Evolutionary conservation across 352 stramenopile genomes (phyloP).

Genomic region (Plasmopara viticola): DNA sequence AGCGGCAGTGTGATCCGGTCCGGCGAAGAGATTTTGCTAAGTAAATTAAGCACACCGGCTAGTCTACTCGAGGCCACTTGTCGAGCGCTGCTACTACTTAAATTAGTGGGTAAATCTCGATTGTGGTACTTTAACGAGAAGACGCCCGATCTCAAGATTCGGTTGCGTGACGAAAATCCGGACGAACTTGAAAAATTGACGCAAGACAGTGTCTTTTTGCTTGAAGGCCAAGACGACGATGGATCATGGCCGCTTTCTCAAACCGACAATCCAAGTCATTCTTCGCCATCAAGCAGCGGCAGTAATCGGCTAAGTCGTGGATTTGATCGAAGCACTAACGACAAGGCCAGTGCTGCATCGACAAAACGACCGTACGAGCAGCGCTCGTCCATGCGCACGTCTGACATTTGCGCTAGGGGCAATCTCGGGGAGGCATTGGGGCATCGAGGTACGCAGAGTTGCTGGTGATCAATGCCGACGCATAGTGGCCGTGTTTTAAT

Average conservation of each 20-base stretch:
- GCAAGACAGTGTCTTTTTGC: constrained; percentile 70
- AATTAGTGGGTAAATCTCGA: constrained; percentile 61
- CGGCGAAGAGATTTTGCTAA: constrained; percentile 74
- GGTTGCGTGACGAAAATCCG: constrained; percentile 37
- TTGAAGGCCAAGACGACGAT: constrained; percentile 82
- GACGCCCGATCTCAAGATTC: constrained; percentile 60
- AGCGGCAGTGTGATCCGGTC: constrained; percentile 71
- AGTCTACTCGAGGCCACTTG: constrained; percentile 66
- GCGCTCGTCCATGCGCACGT: constrained; percentile 49
- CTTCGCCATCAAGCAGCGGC: constrained; percentile 25
- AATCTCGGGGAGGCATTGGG: constrained; percentile 57
- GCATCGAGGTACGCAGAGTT: constrained; percentile 26
- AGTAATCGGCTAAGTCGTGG: constrained; percentile 13
- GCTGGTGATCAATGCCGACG: not conserved
- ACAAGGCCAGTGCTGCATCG: constrained; percentile 10
- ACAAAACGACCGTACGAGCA: constrained; percentile 39
- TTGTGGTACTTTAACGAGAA: constrained; percentile 82
- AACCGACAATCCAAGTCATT: constrained; percentile 33
- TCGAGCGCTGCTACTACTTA: constrained; percentile 63
- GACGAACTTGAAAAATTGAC: constrained; percentile 52
- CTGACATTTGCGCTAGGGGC: constrained; percentile 68
- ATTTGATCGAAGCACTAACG: constrained; percentile 17
- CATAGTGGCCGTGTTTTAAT: constrained; percentile 4
- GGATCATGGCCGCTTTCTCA: constrained; percentile 82
- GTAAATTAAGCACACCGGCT: constrained; percentile 48